These are phyloP conservation scores for Acephala macrosclerotiorum DNA, from an alignment of 2,329 filamentous ascomycete genomes.

Conservation along the genomic window DNA sequence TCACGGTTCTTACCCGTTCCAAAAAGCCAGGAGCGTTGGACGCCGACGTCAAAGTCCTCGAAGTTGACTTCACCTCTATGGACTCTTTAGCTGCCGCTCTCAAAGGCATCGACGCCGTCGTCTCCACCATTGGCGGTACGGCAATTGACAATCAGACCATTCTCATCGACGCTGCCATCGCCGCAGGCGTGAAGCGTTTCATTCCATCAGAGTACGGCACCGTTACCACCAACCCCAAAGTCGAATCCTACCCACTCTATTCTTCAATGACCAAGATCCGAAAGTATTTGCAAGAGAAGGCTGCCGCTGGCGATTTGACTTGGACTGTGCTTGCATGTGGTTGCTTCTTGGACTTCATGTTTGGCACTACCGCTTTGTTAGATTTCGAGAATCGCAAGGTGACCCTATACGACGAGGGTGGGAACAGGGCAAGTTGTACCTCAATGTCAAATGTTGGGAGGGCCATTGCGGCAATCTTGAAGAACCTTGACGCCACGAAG, in stretches of 20 bases:
- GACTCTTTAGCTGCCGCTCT: conserved; percentile 49
- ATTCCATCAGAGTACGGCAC: conserved; percentile 63
- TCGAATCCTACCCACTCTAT: conserved; percentile 28
- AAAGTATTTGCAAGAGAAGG: conserved; percentile 31
- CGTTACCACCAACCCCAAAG: conserved; percentile 37
- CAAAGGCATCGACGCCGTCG: conserved; percentile 35
- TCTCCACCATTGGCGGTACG: conserved; percentile 30
- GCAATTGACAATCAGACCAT: conserved; percentile 37
- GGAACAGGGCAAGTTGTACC: conserved; percentile 42
- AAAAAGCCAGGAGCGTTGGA: conserved; percentile 29
- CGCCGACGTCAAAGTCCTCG: conserved; percentile 49
- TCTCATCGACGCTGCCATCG: conserved; percentile 64
- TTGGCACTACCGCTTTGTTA: conserved; percentile 50
- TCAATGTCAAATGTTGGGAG: conserved; percentile 45
- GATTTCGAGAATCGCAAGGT: conserved; percentile 49
- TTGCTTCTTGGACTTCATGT: conserved; percentile 64
- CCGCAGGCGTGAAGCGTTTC: conserved; percentile 66
- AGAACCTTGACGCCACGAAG: conserved; percentile 43
- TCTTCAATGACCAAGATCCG: conserved; percentile 27
- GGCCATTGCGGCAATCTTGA: conserved; percentile 45
- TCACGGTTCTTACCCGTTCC: conserved; percentile 33
- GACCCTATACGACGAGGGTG: conserved; percentile 58
- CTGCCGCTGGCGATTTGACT: conserved; percentile 47
- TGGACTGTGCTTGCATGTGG: conserved; percentile 63
- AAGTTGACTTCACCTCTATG: conserved; percentile 49